These are phyloP conservation scores for Ophiosphaerella narmari DNA, from an alignment of 2,329 filamentous ascomycete species.

Conservation along the genomic window DNA sequence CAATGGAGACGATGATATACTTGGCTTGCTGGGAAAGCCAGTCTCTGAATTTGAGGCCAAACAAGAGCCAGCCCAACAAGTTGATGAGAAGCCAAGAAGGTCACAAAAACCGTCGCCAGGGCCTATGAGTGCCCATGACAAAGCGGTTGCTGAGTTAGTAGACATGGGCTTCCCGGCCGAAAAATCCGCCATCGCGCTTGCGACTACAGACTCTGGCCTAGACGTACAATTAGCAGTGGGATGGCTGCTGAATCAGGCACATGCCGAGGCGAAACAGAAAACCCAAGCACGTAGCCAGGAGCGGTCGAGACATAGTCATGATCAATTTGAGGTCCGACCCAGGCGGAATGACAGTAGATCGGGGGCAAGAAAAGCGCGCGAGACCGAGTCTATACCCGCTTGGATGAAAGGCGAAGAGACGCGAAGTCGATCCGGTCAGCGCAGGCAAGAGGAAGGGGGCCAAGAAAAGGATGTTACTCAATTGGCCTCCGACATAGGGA, in stretches of 20 bases:
- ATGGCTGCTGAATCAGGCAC: conserved; percentile 89
- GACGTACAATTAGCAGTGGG: conserved; percentile 87
- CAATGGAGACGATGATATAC: conserved; percentile 62
- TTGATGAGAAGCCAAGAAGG: conserved; percentile 9
- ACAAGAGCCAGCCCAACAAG: conserved; percentile 19
- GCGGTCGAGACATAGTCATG: conserved; percentile 28
- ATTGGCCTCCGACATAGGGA: conserved; percentile 80
- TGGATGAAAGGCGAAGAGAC: conserved; percentile 67
- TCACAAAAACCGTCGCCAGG: conserved; percentile 19
- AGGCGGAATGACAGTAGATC: conserved; percentile 28
- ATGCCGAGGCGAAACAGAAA: conserved; percentile 79
- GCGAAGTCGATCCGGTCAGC: conserved; percentile 54
- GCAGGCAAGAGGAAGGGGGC: conserved; percentile 57
- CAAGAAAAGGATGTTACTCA: conserved; percentile 77
- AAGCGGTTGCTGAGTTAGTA: conserved; percentile 82
- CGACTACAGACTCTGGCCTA: conserved; percentile 75
- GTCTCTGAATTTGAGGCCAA: conserved; percentile 56
- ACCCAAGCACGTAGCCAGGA: conserved; percentile 46
- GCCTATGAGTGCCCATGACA: conserved; percentile 65
- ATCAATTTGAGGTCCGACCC: conserved; percentile 31
- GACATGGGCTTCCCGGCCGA: conserved; percentile 93
- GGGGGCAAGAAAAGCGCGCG: conserved; percentile 37
- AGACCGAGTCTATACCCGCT: conserved; percentile 54
- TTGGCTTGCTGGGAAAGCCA: conserved; percentile 64
- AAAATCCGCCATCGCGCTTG: conserved; percentile 78